Evolutionary conservation across 495 filamentous ascomycete species (phyloP).

Genomic region (Hypoxylon crocopeplum): DNA sequence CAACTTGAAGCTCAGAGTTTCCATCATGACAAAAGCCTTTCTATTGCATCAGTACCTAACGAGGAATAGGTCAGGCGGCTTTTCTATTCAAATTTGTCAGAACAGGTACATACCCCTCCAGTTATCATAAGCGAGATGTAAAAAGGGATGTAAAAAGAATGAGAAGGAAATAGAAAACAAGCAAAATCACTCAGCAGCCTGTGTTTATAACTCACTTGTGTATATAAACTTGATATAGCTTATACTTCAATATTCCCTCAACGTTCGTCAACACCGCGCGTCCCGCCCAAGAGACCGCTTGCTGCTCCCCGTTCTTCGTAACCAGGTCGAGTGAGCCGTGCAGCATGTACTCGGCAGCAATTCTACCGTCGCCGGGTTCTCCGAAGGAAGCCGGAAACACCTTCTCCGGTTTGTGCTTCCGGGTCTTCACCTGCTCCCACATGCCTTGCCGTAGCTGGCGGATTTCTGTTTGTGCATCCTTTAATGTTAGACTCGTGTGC

Average conservation of each 20-base stretch:
- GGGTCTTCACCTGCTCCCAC: conserved; percentile 38
- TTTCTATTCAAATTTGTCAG: conserved; percentile 4
- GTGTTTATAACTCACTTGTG: conserved; percentile 14
- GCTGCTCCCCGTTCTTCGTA: conserved; percentile 20
- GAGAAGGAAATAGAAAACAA: background rate
- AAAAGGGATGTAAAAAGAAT: background rate
- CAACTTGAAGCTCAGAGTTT: conserved; percentile 6
- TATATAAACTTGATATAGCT: conserved; percentile 42
- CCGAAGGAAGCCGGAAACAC: conserved; percentile 44
- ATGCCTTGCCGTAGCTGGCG: conserved; percentile 31
- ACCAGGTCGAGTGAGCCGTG: conserved; percentile 38
- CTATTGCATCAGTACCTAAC: conserved; percentile 2
- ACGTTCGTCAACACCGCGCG: conserved; percentile 30
- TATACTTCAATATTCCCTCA: conserved; percentile 27
- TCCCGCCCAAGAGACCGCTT: conserved; percentile 33
- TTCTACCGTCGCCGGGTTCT: conserved; percentile 1
- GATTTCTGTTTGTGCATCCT: conserved; percentile 18
- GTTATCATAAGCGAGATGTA: background rate
- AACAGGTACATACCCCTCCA: background rate
- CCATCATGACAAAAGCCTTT: conserved; percentile 11
- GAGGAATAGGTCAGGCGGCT: background rate
- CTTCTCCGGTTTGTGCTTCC: conserved; percentile 41
- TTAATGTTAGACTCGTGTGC: background rate
- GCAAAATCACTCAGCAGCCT: background rate
- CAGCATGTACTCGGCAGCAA: conserved; percentile 44